Conservation (phyloP, 2,329 filamentous ascomycete species). For the Aspergillus sp. region DNA sequence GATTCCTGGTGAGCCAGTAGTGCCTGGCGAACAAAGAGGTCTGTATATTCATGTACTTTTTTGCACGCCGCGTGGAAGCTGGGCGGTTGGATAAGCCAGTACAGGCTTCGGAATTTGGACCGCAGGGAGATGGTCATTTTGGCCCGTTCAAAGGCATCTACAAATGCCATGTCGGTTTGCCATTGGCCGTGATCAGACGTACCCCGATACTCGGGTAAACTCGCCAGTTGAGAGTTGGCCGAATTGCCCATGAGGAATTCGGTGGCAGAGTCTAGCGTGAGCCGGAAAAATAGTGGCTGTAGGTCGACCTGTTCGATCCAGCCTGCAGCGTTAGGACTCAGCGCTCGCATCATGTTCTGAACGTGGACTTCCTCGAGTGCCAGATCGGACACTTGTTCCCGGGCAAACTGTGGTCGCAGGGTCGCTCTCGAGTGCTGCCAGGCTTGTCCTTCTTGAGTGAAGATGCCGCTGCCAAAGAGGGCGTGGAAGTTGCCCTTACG, state of each 20-base stretch:
- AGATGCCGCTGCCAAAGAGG: conserved; percentile 79
- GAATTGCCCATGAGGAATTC: conserved; percentile 80
- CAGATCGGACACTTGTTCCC: conserved; percentile 77
- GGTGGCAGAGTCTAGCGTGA: conserved; percentile 77
- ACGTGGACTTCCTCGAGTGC: conserved; percentile 79
- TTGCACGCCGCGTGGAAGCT: conserved; percentile 61
- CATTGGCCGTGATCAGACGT: conserved; percentile 27
- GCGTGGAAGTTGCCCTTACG: conserved; percentile 73
- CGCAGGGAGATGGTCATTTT: conserved; percentile 71
- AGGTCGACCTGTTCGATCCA: conserved; percentile 58
- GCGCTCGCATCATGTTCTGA: conserved; percentile 63
- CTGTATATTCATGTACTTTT: conserved; percentile 70
- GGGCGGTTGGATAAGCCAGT: conserved; percentile 61
- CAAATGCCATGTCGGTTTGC: conserved; percentile 65
- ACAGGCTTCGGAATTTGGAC: conserved; percentile 59
- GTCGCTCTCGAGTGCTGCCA: conserved; percentile 84
- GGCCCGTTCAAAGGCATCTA: conserved; percentile 63
- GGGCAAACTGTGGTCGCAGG: conserved; percentile 81
- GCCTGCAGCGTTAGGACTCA: conserved; percentile 47
- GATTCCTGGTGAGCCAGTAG: conserved; percentile 42
- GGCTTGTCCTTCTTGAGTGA: conserved; percentile 70
- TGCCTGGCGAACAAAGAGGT: conserved; percentile 70
- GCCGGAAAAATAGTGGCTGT: conserved; percentile 73
- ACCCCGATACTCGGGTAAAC: conserved; percentile 51
- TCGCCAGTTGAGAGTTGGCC: conserved; percentile 48